Percentiles rank a stretch among this genome's conserved stretches.
Conservation (phyloP, 2,329 filamentous ascomycete genomes). For the Scedosporium apiospermum region DNA sequence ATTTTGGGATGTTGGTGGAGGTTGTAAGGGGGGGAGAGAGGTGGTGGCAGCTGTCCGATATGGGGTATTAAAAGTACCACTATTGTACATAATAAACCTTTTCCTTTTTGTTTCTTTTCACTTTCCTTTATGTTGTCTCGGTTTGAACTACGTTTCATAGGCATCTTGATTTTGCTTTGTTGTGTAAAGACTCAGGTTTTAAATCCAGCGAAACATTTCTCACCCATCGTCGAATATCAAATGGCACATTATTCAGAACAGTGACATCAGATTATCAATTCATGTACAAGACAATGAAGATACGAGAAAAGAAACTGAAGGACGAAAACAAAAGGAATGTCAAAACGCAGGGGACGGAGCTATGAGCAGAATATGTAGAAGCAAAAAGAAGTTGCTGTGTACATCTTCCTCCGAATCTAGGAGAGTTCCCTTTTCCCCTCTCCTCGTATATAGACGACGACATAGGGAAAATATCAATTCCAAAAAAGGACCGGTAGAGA, state of each 20-base stretch:
- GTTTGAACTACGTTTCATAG: background rate
- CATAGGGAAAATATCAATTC: too few relatives aligned
- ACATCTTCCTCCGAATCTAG: too few relatives aligned
- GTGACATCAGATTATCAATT: background rate
- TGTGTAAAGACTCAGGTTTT: too few relatives aligned
- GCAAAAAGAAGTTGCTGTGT: background rate
- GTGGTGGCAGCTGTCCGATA: background rate
- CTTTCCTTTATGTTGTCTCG: background rate
- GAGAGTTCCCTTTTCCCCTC: too few relatives aligned
- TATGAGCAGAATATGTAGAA: background rate
- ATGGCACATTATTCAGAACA: background rate
- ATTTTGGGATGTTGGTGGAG: too few relatives aligned
- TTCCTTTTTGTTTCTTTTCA: background rate
- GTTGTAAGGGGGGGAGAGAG: background rate
- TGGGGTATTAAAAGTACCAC: background rate
- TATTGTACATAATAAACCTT: constrained; percentile 2
- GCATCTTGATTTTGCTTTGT: background rate
- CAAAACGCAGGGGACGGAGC: background rate
- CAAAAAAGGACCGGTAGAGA: background rate
- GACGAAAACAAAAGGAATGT: background rate
- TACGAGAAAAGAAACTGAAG: background rate
- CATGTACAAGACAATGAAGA: background rate
- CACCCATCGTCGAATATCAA: too few relatives aligned
- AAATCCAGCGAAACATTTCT: too few relatives aligned
- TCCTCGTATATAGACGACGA: too few relatives aligned